phyloP scores from a whole-genome alignment of 2,329 filamentous ascomycete genomes.

The Sarocladiaceae sp. region DNA sequence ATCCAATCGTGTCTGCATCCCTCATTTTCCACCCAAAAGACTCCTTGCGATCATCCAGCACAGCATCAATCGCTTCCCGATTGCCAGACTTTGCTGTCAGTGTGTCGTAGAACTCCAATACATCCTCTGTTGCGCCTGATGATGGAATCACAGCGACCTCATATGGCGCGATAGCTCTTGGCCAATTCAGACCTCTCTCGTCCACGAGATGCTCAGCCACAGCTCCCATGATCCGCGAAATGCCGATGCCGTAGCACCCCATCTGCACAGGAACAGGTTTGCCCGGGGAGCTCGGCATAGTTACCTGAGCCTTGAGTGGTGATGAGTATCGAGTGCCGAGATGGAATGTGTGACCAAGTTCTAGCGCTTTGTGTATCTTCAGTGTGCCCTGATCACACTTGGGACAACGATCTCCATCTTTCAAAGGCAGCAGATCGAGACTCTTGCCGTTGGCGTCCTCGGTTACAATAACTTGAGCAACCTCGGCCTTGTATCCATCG shows the following conservation, averaged over 20 bases:
- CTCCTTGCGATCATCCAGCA: conserved; percentile 67
- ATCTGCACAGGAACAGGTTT: conserved; percentile 63
- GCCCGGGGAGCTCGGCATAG: conserved; percentile 23
- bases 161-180: conserved; percentile 77
- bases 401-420: conserved; percentile 65
- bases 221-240: conserved; percentile 84
- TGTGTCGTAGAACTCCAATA: conserved; percentile 56
- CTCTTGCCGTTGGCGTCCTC: conserved; percentile 5
- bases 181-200: conserved; percentile 76
- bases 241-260: conserved; percentile 94
- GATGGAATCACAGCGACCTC: conserved; percentile 62
- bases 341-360: conserved; percentile 92
- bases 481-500: conserved; percentile 1
- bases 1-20: conserved; percentile 85
- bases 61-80: conserved; percentile 46
- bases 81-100: conserved; percentile 28
- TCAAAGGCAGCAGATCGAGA: conserved; percentile 59
- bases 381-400: conserved; percentile 60
- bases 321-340: conserved; percentile 83
- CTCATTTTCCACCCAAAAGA: conserved; percentile 77
- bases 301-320: conserved; percentile 61
- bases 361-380: conserved; percentile 65
- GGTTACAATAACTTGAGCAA: conserved; percentile 10
- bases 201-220: conserved; percentile 73
- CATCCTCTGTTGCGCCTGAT: conserved; percentile 39